Percentiles rank a stretch among this genome's conserved stretches.
These are phyloP conservation scores for Penicillium crystallinum DNA, from an alignment of 495 filamentous ascomycete species.

Conservation along the genomic window DNA sequence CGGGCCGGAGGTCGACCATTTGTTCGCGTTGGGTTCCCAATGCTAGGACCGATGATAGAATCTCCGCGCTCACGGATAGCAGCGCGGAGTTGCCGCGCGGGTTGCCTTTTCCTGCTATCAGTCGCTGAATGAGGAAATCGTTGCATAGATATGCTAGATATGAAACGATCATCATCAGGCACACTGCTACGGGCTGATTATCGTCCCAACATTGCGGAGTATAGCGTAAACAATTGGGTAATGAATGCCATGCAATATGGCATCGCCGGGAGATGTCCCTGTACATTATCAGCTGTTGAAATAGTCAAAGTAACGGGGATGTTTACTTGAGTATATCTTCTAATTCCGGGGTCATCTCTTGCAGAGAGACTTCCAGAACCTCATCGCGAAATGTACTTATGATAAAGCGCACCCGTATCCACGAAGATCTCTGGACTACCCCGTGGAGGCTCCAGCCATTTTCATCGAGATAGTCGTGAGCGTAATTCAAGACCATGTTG, in stretches of 20 bases:
- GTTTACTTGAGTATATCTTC: slow-evolving; percentile 19
- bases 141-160: slow-evolving; percentile 40
- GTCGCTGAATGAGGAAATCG: slow-evolving; percentile 41
- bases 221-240: slow-evolving; percentile 36
- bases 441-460: slow-evolving; percentile 49
- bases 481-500: slow-evolving; percentile 26
- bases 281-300: slow-evolving; percentile 4
- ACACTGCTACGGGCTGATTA: slow-evolving; percentile 15
- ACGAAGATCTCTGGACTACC: slow-evolving; percentile 28
- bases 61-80: slow-evolving; percentile 32
- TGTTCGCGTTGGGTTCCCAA: slow-evolving; percentile 38
- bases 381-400: slow-evolving; percentile 50
- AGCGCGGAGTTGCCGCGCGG: slow-evolving; percentile 26
- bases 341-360: slow-evolving; percentile 25
- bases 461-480: slow-evolving; percentile 32
- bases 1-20: slow-evolving; percentile 22
- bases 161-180: slow-evolving; percentile 30
- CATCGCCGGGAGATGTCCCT: slow-evolving; percentile 35
- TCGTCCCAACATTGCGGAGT: slow-evolving; percentile 22
- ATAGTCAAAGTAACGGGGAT: not conserved
- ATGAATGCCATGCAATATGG: slow-evolving; percentile 25
- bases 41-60: slow-evolving; percentile 36
- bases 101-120: slow-evolving; percentile 35
- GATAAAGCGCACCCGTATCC: slow-evolving; percentile 43
- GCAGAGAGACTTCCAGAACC: slow-evolving; percentile 52